Evolutionary conservation across 495 filamentous ascomycete genomes (phyloP).

Genomic region (Neurospora sp.): DNA sequence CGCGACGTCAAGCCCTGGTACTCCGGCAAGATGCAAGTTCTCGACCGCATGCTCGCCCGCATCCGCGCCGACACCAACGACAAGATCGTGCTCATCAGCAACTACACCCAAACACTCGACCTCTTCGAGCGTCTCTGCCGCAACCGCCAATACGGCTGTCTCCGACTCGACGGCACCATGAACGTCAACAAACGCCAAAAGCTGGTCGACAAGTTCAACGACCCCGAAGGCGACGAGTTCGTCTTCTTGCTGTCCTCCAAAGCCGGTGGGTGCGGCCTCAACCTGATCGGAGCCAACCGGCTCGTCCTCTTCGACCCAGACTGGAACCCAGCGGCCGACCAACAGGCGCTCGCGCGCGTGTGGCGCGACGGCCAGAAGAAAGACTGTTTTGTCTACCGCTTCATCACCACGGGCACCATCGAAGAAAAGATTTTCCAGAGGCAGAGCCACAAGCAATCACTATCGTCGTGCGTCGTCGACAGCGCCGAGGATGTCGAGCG

Average conservation of each 20-base stretch:
- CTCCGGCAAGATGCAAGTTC: constrained; percentile 95
- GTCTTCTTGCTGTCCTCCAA: constrained; percentile 94
- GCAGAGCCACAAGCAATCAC: constrained; percentile 93
- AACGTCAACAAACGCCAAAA: constrained; percentile 94
- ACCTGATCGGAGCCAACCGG: constrained; percentile 93
- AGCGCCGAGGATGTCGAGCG: constrained; percentile 93
- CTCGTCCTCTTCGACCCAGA: constrained; percentile 97
- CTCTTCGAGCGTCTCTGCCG: constrained; percentile 90
- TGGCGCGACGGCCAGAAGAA: constrained; percentile 99
- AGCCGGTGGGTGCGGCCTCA: constrained; percentile 93
- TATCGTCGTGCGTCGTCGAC: constrained; percentile 97
- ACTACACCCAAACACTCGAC: constrained; percentile 95
- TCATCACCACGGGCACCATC: constrained; percentile 95
- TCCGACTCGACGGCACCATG: constrained; percentile 95
- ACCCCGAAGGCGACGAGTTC: constrained; percentile 83
- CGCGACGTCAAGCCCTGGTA: constrained; percentile 94
- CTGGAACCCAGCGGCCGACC: constrained; percentile 98
- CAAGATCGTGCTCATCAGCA: constrained; percentile 98
- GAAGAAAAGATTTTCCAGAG: constrained; percentile 99
- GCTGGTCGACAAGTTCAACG: constrained; percentile 96
- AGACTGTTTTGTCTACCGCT: constrained; percentile 97
- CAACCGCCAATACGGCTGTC: constrained; percentile 66
- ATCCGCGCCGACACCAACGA: constrained; percentile 96
- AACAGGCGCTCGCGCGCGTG: constrained; percentile 92
- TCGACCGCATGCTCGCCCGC: constrained; percentile 95